A percentile compares a stretch with the other conserved stretches of the same genome.
Evolutionary conservation across 805 yeast species (phyloP).

Genomic region (Nakazawaea peltata): DNA sequence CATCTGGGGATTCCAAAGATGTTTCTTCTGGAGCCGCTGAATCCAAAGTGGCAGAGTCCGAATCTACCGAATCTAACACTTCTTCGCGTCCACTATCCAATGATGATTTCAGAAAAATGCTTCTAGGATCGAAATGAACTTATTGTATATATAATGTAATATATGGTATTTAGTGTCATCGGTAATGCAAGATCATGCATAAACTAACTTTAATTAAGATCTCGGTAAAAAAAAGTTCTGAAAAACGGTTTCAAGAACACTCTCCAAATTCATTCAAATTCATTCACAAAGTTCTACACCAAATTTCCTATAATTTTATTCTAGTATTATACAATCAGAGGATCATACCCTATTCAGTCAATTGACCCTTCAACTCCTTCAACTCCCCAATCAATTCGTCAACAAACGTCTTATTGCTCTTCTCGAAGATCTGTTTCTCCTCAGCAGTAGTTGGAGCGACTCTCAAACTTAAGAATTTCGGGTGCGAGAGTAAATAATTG

Average conservation of each 20-base stretch:
- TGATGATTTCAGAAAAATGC: conserved; percentile 29
- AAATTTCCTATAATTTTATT: not conserved
- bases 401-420: conserved; percentile 35
- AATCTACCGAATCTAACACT: not conserved
- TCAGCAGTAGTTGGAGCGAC: conserved; percentile 55
- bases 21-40: too few relatives aligned
- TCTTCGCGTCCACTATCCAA: conserved; percentile 15
- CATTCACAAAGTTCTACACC: not conserved
- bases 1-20: too few relatives aligned
- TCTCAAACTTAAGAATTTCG: conserved; percentile 70
- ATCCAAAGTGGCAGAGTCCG: not conserved
- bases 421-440: conserved; percentile 53
- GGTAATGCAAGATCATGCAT: too few relatives aligned
- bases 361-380: conserved; percentile 39
- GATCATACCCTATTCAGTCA: conserved; percentile 18
- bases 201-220: too few relatives aligned
- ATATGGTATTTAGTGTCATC: too few relatives aligned
- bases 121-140: conserved; percentile 14
- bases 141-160: too few relatives aligned
- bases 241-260: too few relatives aligned
- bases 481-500: conserved; percentile 75
- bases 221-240: too few relatives aligned
- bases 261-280: too few relatives aligned
- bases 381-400: conserved; percentile 41
- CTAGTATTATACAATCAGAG: too few relatives aligned